Conservation (phyloP, 139 green algal genomes). For the Yamagishiella unicocca region DNA sequence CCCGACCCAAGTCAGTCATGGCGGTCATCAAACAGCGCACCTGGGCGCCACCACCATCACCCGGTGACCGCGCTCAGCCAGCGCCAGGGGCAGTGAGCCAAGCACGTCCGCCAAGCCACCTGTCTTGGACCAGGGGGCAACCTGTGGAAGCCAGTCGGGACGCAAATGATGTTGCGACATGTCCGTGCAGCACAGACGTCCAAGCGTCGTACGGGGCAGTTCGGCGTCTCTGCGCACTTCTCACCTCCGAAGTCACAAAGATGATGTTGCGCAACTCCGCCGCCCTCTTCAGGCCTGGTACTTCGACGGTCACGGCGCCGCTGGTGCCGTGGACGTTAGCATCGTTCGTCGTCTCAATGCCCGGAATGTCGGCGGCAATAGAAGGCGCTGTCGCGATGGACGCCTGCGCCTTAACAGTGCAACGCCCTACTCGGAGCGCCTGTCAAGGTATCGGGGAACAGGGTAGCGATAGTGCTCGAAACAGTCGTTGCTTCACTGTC, state of each 20-base stretch:
- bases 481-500: neutral
- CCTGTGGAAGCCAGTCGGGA: constrained; percentile 55
- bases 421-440: neutral
- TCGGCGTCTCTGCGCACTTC: neutral
- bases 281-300: constrained; percentile 23
- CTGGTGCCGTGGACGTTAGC: constrained; percentile 22
- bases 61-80: constrained; percentile 78
- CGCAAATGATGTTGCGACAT: too few species aligned
- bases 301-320: neutral
- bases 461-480: neutral
- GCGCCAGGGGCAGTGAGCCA: constrained; percentile 75
- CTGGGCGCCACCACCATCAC: constrained; percentile 90
- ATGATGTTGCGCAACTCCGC: constrained; percentile 58
- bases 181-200: neutral
- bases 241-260: constrained; percentile 68
- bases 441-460: neutral
- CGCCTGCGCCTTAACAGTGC: neutral
- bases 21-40: too few species aligned
- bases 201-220: neutral
- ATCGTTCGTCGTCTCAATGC: constrained; percentile 24
- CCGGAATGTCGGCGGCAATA: neutral
- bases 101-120: constrained; percentile 88
- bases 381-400: neutral
- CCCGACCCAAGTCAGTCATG: too few species aligned
- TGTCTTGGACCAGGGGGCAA: constrained; percentile 92